phyloP scores from a whole-genome alignment of 805 yeast genomes.

The Saccharomycopsis sp. region DNA sequence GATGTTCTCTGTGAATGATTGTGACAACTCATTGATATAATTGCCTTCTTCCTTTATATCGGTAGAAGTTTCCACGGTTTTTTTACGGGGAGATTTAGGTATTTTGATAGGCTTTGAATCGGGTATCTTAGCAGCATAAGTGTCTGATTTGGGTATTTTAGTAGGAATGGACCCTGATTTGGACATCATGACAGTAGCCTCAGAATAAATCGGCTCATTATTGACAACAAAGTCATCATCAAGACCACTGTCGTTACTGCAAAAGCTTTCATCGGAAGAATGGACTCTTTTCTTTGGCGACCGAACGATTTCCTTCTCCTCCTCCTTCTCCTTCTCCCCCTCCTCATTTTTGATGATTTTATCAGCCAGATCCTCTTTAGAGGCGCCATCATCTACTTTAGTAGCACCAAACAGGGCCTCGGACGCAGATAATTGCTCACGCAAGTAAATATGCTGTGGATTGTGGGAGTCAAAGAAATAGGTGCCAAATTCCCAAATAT shows the following conservation, averaged over 20 bases:
- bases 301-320: background rate
- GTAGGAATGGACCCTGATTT: no score
- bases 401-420: no score
- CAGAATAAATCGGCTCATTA: background rate
- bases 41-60: background rate
- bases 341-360: background rate
- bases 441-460: background rate
- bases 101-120: background rate
- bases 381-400: background rate
- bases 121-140: background rate
- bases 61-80: background rate
- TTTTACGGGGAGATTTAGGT: background rate
- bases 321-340: background rate
- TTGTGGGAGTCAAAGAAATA: conserved; percentile 9
- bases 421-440: background rate
- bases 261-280: background rate
- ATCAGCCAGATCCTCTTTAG: no score
- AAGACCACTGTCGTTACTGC: background rate
- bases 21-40: conserved; percentile 4
- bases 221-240: conserved; percentile 1
- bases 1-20: conserved; percentile 12
- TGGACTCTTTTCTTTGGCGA: background rate
- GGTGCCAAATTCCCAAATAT: conserved; percentile 14
- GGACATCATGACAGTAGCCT: no score
- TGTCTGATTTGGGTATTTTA: no score